These are phyloP conservation scores for Eucalyptus victrix DNA, from an alignment of 345 rosid genomes.

Conservation along the genomic window DNA sequence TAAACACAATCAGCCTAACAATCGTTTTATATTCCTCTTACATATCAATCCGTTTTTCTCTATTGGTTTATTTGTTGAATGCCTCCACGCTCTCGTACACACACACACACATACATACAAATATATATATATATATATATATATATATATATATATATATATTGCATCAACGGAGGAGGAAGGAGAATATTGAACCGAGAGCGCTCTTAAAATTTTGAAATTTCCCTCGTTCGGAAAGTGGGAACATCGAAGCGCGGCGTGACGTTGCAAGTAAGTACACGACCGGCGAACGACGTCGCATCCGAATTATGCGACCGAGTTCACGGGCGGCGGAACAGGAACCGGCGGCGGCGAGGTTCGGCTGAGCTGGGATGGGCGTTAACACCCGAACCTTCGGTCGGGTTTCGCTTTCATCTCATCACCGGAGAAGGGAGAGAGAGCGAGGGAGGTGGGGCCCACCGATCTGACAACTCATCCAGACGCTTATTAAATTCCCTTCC, in stretches of 20 bases:
- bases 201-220: not conserved
- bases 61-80: not conserved
- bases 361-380: not conserved
- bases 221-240: not conserved
- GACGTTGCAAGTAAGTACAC: not conserved
- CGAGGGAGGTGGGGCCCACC: not conserved
- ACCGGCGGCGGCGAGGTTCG: not conserved
- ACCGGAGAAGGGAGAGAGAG: not conserved
- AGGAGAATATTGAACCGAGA: not conserved
- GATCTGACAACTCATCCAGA: not conserved
- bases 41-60: not conserved
- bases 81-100: not conserved
- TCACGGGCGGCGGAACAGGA: not conserved
- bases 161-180: not conserved
- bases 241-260: not conserved
- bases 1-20: too few species aligned
- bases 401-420: not conserved
- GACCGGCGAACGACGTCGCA: not conserved
- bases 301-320: not conserved
- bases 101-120: too few species aligned
- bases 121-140: fast-evolving
- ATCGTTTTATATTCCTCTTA: not conserved
- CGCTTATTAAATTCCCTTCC: not conserved
- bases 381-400: not conserved
- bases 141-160: too few species aligned